Conservation (phyloP, 2,329 filamentous ascomycete genomes). For the Botrytis deweyae region DNA sequence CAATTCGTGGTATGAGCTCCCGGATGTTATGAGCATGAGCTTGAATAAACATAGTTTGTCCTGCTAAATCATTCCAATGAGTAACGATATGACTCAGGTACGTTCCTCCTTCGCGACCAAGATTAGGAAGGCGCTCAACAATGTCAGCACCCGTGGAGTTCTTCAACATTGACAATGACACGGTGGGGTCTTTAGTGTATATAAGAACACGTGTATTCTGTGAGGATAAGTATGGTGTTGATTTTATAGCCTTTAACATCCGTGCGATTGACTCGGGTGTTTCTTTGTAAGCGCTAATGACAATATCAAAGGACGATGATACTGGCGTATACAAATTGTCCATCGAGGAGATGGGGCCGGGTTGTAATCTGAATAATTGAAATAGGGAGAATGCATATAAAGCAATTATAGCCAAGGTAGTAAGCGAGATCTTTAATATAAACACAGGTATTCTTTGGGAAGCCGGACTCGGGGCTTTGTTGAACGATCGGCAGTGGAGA, state of each 20-base stretch:
- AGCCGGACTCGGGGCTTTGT: not conserved
- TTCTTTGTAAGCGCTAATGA: constrained; percentile 35
- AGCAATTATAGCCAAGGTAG: not conserved
- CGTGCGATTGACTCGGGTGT: constrained; percentile 26
- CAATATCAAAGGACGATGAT: constrained; percentile 34
- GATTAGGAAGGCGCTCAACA: constrained; percentile 40
- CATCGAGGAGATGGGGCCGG: constrained; percentile 21
- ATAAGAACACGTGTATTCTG: constrained; percentile 30
- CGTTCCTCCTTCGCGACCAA: constrained; percentile 49
- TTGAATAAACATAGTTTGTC: constrained; percentile 50
- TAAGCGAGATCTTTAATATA: not conserved
- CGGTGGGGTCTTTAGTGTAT: constrained; percentile 33
- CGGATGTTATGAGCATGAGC: constrained; percentile 45
- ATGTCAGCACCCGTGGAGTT: constrained; percentile 29
- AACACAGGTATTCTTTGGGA: not conserved
- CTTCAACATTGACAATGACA: constrained; percentile 28
- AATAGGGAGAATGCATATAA: not conserved
- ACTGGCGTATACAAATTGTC: constrained; percentile 27
- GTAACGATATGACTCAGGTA: constrained; percentile 49
- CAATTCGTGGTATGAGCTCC: constrained; percentile 43
- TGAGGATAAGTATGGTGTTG: constrained; percentile 28
- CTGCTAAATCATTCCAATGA: constrained; percentile 46
- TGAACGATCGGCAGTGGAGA: constrained; percentile 19
- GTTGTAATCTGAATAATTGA: not conserved
- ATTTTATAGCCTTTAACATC: constrained; percentile 30